These are phyloP conservation scores for Mallotus repandus DNA, from an alignment of 441 rosid genomes.

Conservation along the genomic window DNA sequence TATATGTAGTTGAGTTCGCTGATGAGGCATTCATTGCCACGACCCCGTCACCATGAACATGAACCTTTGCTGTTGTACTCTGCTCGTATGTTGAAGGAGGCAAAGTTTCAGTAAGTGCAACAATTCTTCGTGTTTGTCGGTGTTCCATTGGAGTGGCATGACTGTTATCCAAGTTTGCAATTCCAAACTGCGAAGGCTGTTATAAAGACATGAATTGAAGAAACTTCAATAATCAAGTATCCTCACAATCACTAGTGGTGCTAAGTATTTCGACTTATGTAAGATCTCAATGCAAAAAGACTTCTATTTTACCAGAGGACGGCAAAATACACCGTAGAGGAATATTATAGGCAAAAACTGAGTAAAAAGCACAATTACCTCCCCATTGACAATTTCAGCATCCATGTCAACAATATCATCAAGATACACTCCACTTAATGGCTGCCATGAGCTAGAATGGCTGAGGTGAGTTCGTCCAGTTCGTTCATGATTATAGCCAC, in stretches of 20 bases:
- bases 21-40: slow-evolving; percentile 1
- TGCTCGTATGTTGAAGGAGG: not conserved
- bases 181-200: slow-evolving; percentile 8
- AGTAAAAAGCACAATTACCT: slow-evolving; percentile 2
- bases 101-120: slow-evolving; percentile 14
- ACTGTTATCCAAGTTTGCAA: not conserved
- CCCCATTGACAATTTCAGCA: not conserved
- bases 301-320: not conserved
- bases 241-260: not conserved
- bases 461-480: not conserved
- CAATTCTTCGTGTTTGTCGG: slow-evolving; percentile 12
- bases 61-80: not conserved
- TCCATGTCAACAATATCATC: not conserved
- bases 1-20: not conserved
- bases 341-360: not conserved
- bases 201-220: not conserved
- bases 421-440: not conserved
- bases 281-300: not conserved
- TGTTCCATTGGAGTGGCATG: not conserved
- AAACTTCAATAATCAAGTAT: not conserved
- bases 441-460: slow-evolving; percentile 2
- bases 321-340: not conserved
- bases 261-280: not conserved
- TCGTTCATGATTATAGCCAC: not conserved
- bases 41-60: not conserved